phyloP scores from a whole-genome alignment of 768 basidiomycete species.

The Heimioporus sp. region DNA sequence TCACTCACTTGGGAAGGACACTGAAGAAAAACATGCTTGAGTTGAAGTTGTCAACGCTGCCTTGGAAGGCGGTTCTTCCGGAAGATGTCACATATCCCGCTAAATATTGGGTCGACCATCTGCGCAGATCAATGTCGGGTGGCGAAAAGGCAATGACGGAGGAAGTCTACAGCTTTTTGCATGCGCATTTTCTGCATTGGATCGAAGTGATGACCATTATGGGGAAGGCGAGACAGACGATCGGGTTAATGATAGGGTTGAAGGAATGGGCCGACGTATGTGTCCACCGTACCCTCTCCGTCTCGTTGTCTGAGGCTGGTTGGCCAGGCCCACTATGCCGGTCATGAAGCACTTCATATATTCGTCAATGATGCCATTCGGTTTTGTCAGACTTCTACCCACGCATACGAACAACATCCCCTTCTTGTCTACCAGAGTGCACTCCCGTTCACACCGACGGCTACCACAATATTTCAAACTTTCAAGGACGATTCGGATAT shows the following conservation, averaged over 20 bases:
- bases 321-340: conserved; percentile 10
- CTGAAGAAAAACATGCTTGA: conserved; percentile 27
- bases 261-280: conserved; percentile 28
- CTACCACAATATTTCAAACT: conserved; percentile 20
- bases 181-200: conserved; percentile 31
- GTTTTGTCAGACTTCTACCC: conserved; percentile 30
- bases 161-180: conserved; percentile 20
- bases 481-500: conserved; percentile 25
- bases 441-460: conserved; percentile 31
- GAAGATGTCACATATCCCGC: conserved; percentile 28
- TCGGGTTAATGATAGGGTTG: conserved; percentile 22
- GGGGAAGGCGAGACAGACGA: conserved; percentile 32
- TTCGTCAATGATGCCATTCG: conserved; percentile 29
- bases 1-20: conserved; percentile 10
- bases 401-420: conserved; percentile 32
- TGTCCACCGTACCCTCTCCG: neutral
- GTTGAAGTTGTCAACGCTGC: conserved; percentile 17
- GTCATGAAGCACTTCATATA: conserved; percentile 14
- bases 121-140: conserved; percentile 14
- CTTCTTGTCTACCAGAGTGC: conserved; percentile 32
- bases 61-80: conserved; percentile 14
- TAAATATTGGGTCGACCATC: conserved; percentile 29
- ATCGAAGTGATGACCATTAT: conserved; percentile 32
- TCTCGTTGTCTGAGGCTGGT: neutral
- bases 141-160: conserved; percentile 6